Evolutionary conservation across 768 basidiomycete genomes (phyloP), one percentile per base, ranked within the genome.

Genomic region (Pulveroboletus sp.): DNA sequence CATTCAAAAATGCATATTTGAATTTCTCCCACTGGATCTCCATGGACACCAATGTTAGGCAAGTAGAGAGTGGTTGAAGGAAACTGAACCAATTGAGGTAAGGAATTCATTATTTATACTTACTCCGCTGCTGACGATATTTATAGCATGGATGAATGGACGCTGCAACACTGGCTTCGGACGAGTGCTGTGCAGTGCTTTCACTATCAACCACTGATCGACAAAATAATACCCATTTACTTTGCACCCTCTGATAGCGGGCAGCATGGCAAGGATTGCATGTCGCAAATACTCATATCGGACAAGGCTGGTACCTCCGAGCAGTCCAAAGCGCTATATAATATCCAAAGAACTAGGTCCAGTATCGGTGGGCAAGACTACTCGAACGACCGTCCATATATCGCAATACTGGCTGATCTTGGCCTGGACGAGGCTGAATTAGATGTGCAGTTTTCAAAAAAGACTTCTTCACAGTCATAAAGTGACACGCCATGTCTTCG

Each of bases 211-310:
- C 54, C 52, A 2, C n/a, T 10, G 3, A 26, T 62, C 24, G 50
- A 58, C 43, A 60, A 61, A 31, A 31, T 55, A 8, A 61, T 60
- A 15, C 59, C 59, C 0, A 52, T 62, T 1, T 57, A 54, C 26
- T 57, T 52, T 46, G 1, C 5, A 14, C 11, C 10, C 36, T 8
- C 1, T 8, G 5, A 6, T 3, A 4, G 17, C n/a, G 5, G 17
- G 18, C 28, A 0, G 7, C 6, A 28, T 28, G 27, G 27, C 27
- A 28, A 3, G n/a, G 35, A 12, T 28, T 42, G n/a, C 39, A 52
- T 56, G 41, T 63, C 61, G 2, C 61, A 63, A 14, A 64, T 64
- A 0, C 52, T 64, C 21, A 41, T 63, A 32, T 61, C 59, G 3
- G 59, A 61, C 43, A 56, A 61, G 44, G 49, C 47, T 14, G 52